phyloP scores from a whole-genome alignment of 345 rosid genomes.

The Pseudoturritis turrita region DNA sequence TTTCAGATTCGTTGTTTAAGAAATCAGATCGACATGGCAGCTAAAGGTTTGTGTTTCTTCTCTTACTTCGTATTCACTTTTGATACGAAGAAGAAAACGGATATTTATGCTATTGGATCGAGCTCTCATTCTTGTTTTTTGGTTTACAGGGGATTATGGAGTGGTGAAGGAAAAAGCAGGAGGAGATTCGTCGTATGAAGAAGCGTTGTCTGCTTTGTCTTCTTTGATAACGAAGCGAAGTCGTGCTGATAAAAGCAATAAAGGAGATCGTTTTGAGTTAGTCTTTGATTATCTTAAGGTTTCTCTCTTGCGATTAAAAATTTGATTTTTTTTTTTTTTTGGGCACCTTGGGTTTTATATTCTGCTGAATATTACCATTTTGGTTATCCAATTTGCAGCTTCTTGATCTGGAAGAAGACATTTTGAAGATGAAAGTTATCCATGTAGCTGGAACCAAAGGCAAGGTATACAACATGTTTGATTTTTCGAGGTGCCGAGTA shows the following conservation, averaged over 20 bases:
- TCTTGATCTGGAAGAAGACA: constrained; percentile 73
- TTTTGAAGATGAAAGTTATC: constrained; percentile 73
- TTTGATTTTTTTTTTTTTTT: background rate
- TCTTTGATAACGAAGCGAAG: constrained; percentile 80
- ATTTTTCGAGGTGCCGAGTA: background rate
- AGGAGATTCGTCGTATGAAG: constrained; percentile 51
- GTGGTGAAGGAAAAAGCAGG: constrained; percentile 13
- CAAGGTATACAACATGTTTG: constrained; percentile 49
- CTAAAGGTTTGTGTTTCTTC: constrained; percentile 13
- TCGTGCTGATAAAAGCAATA: constrained; percentile 86
- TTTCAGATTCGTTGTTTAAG: constrained; percentile 32
- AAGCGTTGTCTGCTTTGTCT: constrained; percentile 79
- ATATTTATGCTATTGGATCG: background rate
- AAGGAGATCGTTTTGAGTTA: constrained; percentile 78
- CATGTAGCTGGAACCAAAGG: constrained; percentile 99
- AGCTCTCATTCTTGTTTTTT: constrained; percentile 5
- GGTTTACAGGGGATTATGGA: constrained; percentile 32
- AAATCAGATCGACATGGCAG: constrained; percentile 32
- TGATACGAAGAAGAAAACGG: background rate
- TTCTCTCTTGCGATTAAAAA: background rate
- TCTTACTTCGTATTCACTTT: background rate
- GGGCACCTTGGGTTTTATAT: background rate
- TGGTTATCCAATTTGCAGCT: constrained; percentile 36
- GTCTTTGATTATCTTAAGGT: constrained; percentile 90
- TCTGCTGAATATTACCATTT: background rate